phyloP scores from a whole-genome alignment of 495 filamentous ascomycete genomes.

The Penicillium soppii region DNA sequence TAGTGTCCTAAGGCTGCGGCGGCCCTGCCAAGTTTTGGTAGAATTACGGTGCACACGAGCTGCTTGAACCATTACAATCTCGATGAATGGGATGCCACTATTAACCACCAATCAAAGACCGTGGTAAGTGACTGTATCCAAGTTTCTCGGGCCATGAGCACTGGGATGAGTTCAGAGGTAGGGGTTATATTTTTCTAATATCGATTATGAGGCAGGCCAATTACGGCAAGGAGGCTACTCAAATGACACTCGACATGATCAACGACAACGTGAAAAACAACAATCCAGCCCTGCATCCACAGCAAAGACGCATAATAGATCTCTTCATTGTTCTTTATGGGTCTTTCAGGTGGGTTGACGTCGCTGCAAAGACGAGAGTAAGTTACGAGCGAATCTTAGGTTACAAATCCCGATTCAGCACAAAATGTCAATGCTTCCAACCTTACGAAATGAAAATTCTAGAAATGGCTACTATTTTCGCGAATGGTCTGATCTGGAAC shows the following conservation, averaged over 20 bases:
- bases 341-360: not conserved
- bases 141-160: conserved; percentile 1
- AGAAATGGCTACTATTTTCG: conserved; percentile 3
- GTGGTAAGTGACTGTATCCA: conserved; percentile 3
- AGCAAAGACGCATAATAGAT: conserved; percentile 4
- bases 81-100: not conserved
- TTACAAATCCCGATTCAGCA: conserved; percentile 3
- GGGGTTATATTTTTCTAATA: conserved; percentile 1
- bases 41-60: conserved; percentile 1
- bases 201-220: conserved; percentile 2
- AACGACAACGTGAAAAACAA: conserved; percentile 2
- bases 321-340: conserved; percentile 3
- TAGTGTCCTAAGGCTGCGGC: too few relatives aligned
- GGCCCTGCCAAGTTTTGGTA: conserved; percentile 1
- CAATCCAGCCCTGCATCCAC: conserved; percentile 1
- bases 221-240: conserved; percentile 1
- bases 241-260: conserved; percentile 3
- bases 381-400: conserved; percentile 1
- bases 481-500: not conserved
- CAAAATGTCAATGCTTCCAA: conserved; percentile 1
- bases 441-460: conserved; percentile 1
- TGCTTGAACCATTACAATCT: not conserved
- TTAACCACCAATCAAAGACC: not conserved
- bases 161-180: conserved; percentile 1
- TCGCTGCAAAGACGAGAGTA: conserved; percentile 2